Conservation (phyloP, 306 rosid genomes). For the Prosopis cineraria region DNA sequence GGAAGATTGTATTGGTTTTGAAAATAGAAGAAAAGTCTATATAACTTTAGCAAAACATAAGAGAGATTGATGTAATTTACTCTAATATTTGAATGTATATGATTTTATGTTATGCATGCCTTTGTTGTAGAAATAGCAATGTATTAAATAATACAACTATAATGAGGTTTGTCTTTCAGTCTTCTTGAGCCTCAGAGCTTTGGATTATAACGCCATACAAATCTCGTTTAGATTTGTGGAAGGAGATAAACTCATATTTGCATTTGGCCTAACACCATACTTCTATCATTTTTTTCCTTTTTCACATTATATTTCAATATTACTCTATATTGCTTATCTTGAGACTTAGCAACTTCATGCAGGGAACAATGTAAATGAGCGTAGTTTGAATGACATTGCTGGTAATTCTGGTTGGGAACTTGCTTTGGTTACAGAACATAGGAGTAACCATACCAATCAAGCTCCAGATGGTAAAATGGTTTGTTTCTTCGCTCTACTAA, state of each 20-base stretch:
- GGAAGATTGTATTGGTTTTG: background rate
- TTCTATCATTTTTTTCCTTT: background rate
- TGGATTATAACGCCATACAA: background rate
- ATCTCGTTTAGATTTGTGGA: background rate
- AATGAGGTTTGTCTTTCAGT: background rate
- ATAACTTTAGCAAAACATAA: no score
- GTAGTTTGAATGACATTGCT: constrained; percentile 43
- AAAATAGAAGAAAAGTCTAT: no score
- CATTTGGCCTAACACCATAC: background rate
- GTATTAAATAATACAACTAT: constrained; percentile 16
- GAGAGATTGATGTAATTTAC: background rate
- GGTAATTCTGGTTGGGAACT: constrained; percentile 95
- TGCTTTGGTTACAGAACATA: constrained; percentile 76
- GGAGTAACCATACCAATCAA: constrained; percentile 59
- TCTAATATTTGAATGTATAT: background rate
- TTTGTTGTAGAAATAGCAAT: background rate
- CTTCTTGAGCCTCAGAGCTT: background rate
- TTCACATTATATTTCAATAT: background rate
- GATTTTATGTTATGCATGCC: background rate
- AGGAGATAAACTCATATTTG: background rate
- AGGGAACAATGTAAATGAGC: constrained; percentile 53
- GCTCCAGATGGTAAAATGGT: constrained; percentile 60
- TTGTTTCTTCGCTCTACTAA: constrained; percentile 38
- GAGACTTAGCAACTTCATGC: constrained; percentile 13
- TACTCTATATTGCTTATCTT: background rate